Conservation (phyloP, 2,329 filamentous ascomycete genomes). For the Trichoderma sp. region DNA sequence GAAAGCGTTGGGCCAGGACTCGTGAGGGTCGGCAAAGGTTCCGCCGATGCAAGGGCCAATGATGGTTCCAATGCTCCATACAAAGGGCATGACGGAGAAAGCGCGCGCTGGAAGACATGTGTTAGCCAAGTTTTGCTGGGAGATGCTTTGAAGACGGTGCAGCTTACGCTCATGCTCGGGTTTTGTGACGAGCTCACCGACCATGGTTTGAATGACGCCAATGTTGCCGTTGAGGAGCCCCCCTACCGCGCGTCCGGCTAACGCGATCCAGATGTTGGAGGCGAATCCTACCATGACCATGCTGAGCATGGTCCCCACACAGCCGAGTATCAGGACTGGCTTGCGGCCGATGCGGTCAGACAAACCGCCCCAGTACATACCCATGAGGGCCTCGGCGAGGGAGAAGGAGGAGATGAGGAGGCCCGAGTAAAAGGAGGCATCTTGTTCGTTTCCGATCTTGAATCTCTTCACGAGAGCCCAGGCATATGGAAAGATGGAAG, state of each 20-base stretch:
- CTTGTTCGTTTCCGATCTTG: slow-evolving; percentile 64
- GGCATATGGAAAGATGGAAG: slow-evolving; percentile 89
- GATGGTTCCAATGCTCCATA: slow-evolving; percentile 89
- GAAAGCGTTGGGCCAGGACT: slow-evolving; percentile 70
- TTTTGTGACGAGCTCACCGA: slow-evolving; percentile 78
- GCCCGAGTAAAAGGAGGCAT: slow-evolving; percentile 86
- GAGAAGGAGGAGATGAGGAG: slow-evolving; percentile 84
- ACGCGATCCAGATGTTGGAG: slow-evolving; percentile 77
- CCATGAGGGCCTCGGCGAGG: slow-evolving; percentile 76
- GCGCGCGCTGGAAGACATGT: slow-evolving; percentile 59
- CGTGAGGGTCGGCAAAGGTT: slow-evolving; percentile 73
- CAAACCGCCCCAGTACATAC: slow-evolving; percentile 82
- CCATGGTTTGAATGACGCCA: slow-evolving; percentile 89
- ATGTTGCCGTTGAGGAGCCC: slow-evolving; percentile 89
- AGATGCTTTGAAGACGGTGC: slow-evolving; percentile 16
- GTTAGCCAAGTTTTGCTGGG: slow-evolving; percentile 1
- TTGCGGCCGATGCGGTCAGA: slow-evolving; percentile 83
- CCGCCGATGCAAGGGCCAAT: slow-evolving; percentile 86
- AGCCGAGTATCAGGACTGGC: slow-evolving; percentile 78
- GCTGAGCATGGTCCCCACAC: slow-evolving; percentile 76
- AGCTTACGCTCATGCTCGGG: slow-evolving; percentile 80
- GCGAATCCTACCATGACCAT: slow-evolving; percentile 81
- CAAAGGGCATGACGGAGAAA: slow-evolving; percentile 90
- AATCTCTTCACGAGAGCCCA: slow-evolving; percentile 80
- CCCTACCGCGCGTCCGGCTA: slow-evolving; percentile 71